Base-by-base conservation (phyloP, 1,284 basidiomycete species). In the Ustilago xerochloae region DNA sequence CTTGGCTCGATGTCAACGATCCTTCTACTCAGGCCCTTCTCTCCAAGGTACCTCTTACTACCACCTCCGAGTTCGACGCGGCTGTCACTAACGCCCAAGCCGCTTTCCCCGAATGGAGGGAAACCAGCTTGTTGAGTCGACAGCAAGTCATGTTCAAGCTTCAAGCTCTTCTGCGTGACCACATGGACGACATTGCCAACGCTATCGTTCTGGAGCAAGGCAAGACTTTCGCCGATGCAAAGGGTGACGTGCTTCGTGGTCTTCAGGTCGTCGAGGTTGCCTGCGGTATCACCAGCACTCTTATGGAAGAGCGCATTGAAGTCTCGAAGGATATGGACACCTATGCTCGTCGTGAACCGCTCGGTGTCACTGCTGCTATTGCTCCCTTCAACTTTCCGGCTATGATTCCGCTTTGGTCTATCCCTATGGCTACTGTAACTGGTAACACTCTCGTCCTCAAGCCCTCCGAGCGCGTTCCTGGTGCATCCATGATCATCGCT, bases 251-350 rank as follows among this genome's bases (percentile, higher is more conserved):
- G 38, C 89, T 94, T 12, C 92, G 96, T 43, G 95, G 95, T 52
- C 87, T 98, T 38, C 93, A 97, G 85, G 96, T 99, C 8, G 94
- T 97, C 28, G 96, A 99, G 84, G 90, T 90, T 13, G 92, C 94
- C 22, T 89, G 90, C 53, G 91, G 90, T 30, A 91, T 94, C 75
- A 93, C 96, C 0, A 90, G 90, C 0, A 91, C 90, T 13, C 86
- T 98, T 22, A 87, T 97, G 51, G 95, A 93, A 3, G 92, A 97
- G 73, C 93, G 94, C 82, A 86, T 97, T 56, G 96, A 98, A 88
- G 92, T 92, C 88, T 51, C 92, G 85, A 94, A 91, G 85, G 94
- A 97, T 83, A 99, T 98, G 96, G 96, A 98, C 84, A 98, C 96
- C 9, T 91, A 92, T 66, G 91, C 91, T 22, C 89, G 93, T 46